These are phyloP conservation scores for Trifolium pratense DNA, from an alignment of 306 rosid species.

Conservation along the genomic window DNA sequence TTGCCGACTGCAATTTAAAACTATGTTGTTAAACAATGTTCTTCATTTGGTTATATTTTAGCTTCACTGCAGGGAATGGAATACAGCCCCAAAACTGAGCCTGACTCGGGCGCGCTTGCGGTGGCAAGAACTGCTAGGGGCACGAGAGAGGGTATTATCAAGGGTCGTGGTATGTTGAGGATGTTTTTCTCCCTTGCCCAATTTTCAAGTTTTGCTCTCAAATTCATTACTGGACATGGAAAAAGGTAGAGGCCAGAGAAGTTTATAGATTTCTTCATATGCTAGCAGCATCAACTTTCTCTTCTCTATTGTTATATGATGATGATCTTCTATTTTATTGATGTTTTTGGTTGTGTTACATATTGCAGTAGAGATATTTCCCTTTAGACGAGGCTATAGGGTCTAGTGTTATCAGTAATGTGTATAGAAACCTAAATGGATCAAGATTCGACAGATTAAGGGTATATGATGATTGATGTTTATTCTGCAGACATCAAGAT, in stretches of 20 bases:
- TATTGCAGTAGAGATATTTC: background rate
- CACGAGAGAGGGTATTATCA: too few species aligned
- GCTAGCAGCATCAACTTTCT: conserved; percentile 36
- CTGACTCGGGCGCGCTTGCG: too few species aligned
- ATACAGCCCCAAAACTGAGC: too few species aligned
- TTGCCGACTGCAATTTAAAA: background rate
- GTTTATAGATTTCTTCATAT: conserved; percentile 17
- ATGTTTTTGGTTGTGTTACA: conserved; percentile 1
- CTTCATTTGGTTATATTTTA: too few species aligned
- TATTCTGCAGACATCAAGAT: too few species aligned
- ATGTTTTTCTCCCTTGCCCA: too few species aligned
- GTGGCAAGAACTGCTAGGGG: too few species aligned
- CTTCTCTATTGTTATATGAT: conserved; percentile 6
- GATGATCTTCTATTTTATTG: conserved; percentile 8
- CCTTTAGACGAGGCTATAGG: background rate
- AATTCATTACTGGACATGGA: conserved; percentile 50
- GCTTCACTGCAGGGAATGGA: too few species aligned
- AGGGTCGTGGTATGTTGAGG: too few species aligned
- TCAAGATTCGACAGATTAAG: background rate
- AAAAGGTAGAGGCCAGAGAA: conserved; percentile 45
- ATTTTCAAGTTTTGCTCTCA: too few species aligned
- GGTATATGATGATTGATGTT: too few species aligned
- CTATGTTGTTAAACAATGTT: conserved; percentile 14
- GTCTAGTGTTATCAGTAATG: conserved; percentile 3
- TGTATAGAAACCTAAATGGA: background rate